Evolutionary conservation across 768 basidiomycete genomes (phyloP).

Genomic region (Pisolithus sp.): DNA sequence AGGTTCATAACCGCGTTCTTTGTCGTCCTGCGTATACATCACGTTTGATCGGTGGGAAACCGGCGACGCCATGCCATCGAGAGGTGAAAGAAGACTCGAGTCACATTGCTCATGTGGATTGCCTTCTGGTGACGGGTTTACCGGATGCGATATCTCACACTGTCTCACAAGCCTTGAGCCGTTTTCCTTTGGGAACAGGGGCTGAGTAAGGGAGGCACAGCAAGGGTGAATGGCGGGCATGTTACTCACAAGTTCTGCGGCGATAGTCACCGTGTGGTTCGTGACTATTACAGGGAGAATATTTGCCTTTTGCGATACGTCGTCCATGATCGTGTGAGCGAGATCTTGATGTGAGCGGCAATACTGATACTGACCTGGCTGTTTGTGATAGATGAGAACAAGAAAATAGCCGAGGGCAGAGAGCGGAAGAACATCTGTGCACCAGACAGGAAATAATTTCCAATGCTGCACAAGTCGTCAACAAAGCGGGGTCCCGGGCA

Average conservation of each 20-base stretch:
- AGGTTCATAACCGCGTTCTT: slow-evolving; percentile 44
- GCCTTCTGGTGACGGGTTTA: slow-evolving; percentile 27
- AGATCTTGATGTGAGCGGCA: slow-evolving; percentile 8
- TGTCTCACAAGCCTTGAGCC: slow-evolving; percentile 80
- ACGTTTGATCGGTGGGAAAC: slow-evolving; percentile 51
- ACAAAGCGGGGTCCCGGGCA: not conserved
- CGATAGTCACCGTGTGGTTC: slow-evolving; percentile 93
- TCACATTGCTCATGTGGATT: slow-evolving; percentile 20
- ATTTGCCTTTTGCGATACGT: slow-evolving; percentile 42
- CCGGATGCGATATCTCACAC: slow-evolving; percentile 90
- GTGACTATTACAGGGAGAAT: slow-evolving; percentile 91
- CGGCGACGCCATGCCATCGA: slow-evolving; percentile 49
- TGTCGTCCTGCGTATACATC: slow-evolving; percentile 52
- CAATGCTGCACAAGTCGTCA: slow-evolving; percentile 45
- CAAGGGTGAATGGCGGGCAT: slow-evolving; percentile 35
- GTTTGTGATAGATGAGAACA: slow-evolving; percentile 87
- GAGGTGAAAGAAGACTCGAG: slow-evolving; percentile 39
- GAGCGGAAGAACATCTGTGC: slow-evolving; percentile 89
- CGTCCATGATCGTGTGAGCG: slow-evolving; percentile 6
- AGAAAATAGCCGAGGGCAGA: slow-evolving; percentile 87
- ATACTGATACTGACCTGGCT: slow-evolving; percentile 44
- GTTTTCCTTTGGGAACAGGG: slow-evolving; percentile 46
- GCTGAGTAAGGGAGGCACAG: slow-evolving; percentile 23
- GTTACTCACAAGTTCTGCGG: slow-evolving; percentile 66
- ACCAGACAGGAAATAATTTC: slow-evolving; percentile 88